Evolutionary conservation across 2,329 filamentous ascomycete genomes (phyloP).

Genomic region (Geoglossum cookeanum): DNA sequence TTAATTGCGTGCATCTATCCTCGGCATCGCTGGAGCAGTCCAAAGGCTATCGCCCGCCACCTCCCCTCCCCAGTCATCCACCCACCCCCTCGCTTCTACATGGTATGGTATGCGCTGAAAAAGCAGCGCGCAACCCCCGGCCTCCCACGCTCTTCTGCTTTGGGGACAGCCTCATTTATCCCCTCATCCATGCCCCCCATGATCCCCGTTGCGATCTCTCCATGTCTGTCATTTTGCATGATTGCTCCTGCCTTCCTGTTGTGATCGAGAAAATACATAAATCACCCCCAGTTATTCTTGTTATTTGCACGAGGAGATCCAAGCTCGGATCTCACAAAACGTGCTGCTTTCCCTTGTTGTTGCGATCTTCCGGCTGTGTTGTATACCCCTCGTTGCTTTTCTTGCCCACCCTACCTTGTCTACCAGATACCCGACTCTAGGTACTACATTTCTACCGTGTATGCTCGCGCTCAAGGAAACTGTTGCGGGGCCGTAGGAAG

Average conservation of each 20-base stretch:
- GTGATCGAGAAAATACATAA: slow-evolving; percentile 1
- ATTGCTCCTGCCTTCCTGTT: not conserved
- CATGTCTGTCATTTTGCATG: not conserved
- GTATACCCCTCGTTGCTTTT: slow-evolving; percentile 2
- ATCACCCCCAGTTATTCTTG: not conserved
- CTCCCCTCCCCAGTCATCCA: not conserved
- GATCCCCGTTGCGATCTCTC: slow-evolving; percentile 1
- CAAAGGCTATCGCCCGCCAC: not conserved
- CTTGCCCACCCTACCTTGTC: slow-evolving; percentile 1
- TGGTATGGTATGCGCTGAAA: not conserved
- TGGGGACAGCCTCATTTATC: not conserved
- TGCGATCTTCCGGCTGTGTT: not conserved
- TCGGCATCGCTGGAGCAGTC: not conserved
- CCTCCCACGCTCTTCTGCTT: not conserved
- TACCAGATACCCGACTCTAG: slow-evolving; percentile 1
- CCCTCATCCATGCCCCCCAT: not conserved
- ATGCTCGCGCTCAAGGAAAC: slow-evolving; percentile 1
- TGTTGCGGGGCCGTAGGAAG: not conserved
- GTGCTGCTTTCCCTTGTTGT: not conserved
- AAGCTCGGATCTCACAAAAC: not conserved
- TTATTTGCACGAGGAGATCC: slow-evolving; percentile 1
- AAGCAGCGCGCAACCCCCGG: not conserved
- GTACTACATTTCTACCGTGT: slow-evolving; percentile 3
- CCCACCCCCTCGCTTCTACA: not conserved
- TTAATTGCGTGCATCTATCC: slow-evolving; percentile 1